Percentiles rank a stretch among this genome's conserved stretches.
Evolutionary conservation across 2,329 filamentous ascomycete genomes (phyloP).

Genomic region (Apiospora kogelbergensis): DNA sequence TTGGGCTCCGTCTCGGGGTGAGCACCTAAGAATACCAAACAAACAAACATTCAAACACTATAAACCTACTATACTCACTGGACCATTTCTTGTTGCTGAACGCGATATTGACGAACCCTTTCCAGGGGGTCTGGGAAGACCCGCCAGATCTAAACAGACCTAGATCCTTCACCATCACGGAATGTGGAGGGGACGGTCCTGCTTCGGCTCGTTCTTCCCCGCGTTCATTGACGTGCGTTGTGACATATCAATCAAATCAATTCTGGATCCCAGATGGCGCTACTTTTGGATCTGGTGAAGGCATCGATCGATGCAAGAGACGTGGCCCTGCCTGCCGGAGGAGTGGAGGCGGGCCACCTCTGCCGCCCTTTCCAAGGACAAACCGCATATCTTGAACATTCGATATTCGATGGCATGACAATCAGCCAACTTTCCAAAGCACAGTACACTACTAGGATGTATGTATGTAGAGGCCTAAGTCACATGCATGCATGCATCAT

Average conservation of each 20-base stretch:
- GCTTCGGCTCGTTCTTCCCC: background rate
- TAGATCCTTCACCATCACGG: background rate
- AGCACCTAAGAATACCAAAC: background rate
- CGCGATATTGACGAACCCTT: background rate
- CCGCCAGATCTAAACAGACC: background rate
- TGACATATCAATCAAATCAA: background rate
- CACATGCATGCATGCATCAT: background rate
- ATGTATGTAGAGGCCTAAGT: too few relatives aligned
- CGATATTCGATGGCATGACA: background rate
- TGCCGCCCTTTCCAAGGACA: background rate
- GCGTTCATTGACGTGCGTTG: background rate
- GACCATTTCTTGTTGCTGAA: background rate
- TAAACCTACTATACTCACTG: background rate
- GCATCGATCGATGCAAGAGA: background rate
- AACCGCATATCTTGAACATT: background rate
- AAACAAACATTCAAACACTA: background rate
- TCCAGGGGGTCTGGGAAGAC: background rate
- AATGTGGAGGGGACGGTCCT: background rate
- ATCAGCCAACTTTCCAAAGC: background rate
- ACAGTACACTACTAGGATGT: too few relatives aligned
- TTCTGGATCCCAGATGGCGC: background rate
- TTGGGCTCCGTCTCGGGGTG: background rate
- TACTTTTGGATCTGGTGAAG: too few relatives aligned
- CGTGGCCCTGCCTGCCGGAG: background rate
- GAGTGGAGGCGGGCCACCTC: background rate